Evolutionary conservation across 768 basidiomycete genomes (phyloP), one percentile per base, ranked within the genome.

Genomic region (Pisolithus tinctorius): DNA sequence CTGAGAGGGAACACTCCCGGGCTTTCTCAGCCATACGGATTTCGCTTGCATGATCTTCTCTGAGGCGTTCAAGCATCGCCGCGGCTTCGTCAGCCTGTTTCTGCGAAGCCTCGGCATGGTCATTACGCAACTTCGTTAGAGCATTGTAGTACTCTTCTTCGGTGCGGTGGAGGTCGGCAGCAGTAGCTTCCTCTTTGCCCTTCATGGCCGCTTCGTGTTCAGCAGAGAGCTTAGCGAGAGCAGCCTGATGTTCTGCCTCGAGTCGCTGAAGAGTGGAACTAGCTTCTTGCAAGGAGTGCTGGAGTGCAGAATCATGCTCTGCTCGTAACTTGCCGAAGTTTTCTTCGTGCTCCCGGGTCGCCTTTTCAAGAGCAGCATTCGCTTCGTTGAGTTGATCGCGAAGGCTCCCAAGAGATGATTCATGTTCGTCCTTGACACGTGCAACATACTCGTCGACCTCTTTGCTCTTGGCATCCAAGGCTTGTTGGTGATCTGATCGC

Each of bases 101-200:
- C 54, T 79, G 79, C 52, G 92, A 70, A 25, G 79, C 74, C 54
- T 82, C 79, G 3, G 79, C 74, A 58, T 93, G 88, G 61, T 88
- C 84, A 13, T 64, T 72, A 40, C 88, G 85, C 45, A 92, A 77
- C 58, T 86, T 87, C 13, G 82, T 86, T 39, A 93, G 71, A 20
- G 82, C 82, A 52, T 89, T 83, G 63, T 90, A 88, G 60, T 89
- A 90, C 62, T 90, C 84, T 59, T 85, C 88, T 60, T 88, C 86
- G 6, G 85, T 88, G 47, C 75, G 78, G 54, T 81, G 81, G 13
- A 88, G 75, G 38, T 74, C 70, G 11, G 75, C 70, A 6, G 80
- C 74, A 26, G 79, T 68, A 54, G 80, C 74, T 10, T 81, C 81
- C 40, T 84, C 83, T 63, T 80, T 82, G 63, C 75, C 73, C 66